phyloP scores from a whole-genome alignment of 305 asterid genomes.

The Solanum hybrid region DNA sequence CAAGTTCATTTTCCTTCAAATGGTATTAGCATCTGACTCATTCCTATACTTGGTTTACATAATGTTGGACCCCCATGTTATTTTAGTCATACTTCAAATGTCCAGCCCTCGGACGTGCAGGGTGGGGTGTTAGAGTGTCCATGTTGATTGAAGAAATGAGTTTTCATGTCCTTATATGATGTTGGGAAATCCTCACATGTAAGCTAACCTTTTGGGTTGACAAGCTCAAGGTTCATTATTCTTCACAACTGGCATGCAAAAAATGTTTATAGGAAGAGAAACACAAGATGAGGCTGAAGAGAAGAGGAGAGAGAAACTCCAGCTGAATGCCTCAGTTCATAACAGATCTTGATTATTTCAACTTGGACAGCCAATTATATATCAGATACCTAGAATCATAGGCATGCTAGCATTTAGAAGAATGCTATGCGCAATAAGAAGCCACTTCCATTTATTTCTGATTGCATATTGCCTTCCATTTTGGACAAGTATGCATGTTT shows the following conservation, averaged over 20 bases:
- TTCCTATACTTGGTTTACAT: neutral
- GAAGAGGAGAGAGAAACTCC: neutral
- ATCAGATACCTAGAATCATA: neutral
- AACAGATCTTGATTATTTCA: neutral
- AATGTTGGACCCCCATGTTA: neutral
- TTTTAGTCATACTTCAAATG: neutral
- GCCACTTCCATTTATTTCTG: neutral
- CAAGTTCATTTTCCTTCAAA: neutral
- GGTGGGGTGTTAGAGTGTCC: neutral
- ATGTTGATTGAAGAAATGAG: neutral
- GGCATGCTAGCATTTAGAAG: neutral
- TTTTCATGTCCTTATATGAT: neutral
- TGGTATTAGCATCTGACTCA: neutral
- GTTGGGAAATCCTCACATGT: neutral
- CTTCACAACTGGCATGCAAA: neutral
- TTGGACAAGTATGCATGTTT: neutral
- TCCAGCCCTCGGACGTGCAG: neutral
- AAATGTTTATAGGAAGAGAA: neutral
- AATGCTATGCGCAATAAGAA: neutral
- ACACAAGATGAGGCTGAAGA: neutral
- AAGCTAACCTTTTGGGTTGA: neutral
- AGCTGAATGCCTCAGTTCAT: neutral
- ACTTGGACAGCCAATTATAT: neutral
- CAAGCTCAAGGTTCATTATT: neutral
- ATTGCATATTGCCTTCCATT: neutral